Evolutionary conservation across 371 early-diverging fungal species (phyloP), one percentile per base, ranked within the genome.

Genomic region (Mycotypha africana): DNA sequence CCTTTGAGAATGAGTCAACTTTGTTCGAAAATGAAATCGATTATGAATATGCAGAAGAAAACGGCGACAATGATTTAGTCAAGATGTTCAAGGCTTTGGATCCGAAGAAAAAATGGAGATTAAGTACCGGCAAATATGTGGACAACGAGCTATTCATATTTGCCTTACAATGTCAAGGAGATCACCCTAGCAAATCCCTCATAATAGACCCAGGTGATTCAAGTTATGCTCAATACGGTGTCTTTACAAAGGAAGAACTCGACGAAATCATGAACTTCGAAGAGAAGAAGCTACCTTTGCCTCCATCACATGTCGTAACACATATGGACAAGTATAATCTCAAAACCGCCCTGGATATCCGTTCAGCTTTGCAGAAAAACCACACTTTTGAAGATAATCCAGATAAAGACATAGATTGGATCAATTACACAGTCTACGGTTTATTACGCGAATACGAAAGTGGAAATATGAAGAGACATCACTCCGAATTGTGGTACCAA

Each of bases 181-280:
- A 43, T 24, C 38, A 50, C 32, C 44, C 50, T 3, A 38, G 38
- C 33, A 26, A 31, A 42, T 42, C 37, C n/a, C 39, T 50, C 19
- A 50, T 50, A 15, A 37, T 50, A 9, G 43, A 50, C 10, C 42
- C 50, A 16, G 33, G 24, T 21, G 48, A 44, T 38, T 30, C 16
- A 22, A 48, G 38, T 19, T 32, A 32, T 14, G 20, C 24, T 30
- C 9, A 14, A 20, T 46, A 53, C 48, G 21, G 30, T 38, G 43
- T 53, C n/a, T 53, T 53, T 39, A 53, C 53, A 26, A 8, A 41
- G 16, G 47, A 25, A 37, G 47, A 53, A 44, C 38, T 53, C 8
- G 20, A 46, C 2, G 47, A 47, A 42, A 53, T 53, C 16, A 21
- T 37, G 22, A 30, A 37, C 6, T 38, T 12, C 36, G 22, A 50